These are phyloP conservation scores for Wickerhamiella allomyrinae DNA, from an alignment of 805 yeast species.

Conservation along the genomic window DNA sequence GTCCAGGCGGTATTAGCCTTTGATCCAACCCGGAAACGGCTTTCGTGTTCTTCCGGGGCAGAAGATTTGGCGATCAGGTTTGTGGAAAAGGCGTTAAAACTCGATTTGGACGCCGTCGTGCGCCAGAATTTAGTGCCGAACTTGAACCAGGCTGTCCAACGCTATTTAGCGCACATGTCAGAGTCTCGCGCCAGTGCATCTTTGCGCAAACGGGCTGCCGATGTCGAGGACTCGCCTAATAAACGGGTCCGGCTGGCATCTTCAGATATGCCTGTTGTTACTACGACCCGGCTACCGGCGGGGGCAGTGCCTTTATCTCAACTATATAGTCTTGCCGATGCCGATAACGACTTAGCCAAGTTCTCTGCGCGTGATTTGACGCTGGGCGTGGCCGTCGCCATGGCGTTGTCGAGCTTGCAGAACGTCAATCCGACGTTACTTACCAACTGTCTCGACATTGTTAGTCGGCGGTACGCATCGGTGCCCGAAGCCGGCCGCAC, in stretches of 20 bases:
- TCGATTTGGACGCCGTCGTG: constrained; percentile 14
- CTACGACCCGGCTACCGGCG: constrained; percentile 11
- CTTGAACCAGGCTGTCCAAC: constrained; percentile 22
- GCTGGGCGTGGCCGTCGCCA: constrained; percentile 43
- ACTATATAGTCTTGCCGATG: constrained; percentile 52
- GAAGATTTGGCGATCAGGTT: constrained; percentile 17
- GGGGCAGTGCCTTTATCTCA: constrained; percentile 34
- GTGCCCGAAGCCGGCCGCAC: constrained; percentile 1
- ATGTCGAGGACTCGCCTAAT: constrained; percentile 17
- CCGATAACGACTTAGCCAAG: constrained; percentile 43
- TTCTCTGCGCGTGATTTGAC: constrained; percentile 64
- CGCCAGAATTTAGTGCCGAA: constrained; percentile 21
- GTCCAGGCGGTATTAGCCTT: constrained; percentile 45
- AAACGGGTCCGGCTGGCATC: constrained; percentile 17
- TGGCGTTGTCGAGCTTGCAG: constrained; percentile 53
- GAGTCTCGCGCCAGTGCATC: constrained; percentile 20
- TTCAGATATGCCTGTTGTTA: constrained; percentile 11
- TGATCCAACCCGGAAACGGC: constrained; percentile 24
- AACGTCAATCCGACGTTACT: constrained; percentile 39
- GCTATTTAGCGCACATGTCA: constrained; percentile 19
- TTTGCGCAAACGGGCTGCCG: constrained; percentile 24
- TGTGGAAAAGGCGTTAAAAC: constrained; percentile 15
- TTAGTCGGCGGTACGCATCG: constrained; percentile 45
- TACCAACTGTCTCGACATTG: constrained; percentile 52
- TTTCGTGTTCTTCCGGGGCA: constrained; percentile 21